Evolutionary conservation across 148 eudicot species (phyloP).

Genomic region (Euryodendron excelsum): DNA sequence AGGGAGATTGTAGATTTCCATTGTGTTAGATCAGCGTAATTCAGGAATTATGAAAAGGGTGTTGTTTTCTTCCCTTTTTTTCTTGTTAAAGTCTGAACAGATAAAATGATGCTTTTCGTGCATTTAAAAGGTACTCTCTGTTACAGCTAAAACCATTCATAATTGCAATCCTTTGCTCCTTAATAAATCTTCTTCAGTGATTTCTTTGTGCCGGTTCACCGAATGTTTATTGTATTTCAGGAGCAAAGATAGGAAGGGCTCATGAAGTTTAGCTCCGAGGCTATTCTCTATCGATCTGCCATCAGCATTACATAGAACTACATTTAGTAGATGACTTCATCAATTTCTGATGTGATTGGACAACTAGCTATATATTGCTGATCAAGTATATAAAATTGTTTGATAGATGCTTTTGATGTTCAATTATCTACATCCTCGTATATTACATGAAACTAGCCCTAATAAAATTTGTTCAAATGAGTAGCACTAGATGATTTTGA

Average conservation of each 20-base stretch:
- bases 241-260: neutral
- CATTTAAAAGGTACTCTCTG: neutral
- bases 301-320: neutral
- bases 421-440: neutral
- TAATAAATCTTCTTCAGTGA: neutral
- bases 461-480: too few species aligned
- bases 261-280: neutral
- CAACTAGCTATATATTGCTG: neutral
- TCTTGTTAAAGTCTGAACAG: neutral
- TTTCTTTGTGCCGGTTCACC: neutral
- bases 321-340: neutral
- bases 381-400: neutral
- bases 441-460: too few species aligned
- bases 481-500: too few species aligned
- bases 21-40: neutral
- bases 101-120: neutral
- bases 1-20: neutral
- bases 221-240: neutral
- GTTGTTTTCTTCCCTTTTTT: neutral
- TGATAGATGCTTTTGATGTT: neutral
- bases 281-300: neutral
- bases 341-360: neutral
- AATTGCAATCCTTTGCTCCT: neutral
- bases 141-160: neutral
- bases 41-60: neutral